Evolutionary conservation across 2,329 filamentous ascomycete species (phyloP).

Genomic region (Byssoonygena ceratinophila): DNA sequence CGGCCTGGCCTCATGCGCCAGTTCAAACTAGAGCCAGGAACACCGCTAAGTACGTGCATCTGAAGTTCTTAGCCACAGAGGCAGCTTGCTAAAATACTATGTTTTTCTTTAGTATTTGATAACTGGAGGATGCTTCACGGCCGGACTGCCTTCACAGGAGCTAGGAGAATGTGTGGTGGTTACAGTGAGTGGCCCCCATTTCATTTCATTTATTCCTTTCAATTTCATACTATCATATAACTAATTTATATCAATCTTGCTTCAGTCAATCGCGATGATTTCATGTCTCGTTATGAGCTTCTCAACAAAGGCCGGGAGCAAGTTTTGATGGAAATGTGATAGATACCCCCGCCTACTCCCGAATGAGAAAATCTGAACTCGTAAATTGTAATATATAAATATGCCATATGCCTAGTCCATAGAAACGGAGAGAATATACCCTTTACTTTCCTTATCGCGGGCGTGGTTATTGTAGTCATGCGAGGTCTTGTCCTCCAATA

Average conservation of each 20-base stretch:
- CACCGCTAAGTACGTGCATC: slow-evolving; percentile 54
- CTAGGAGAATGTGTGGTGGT: slow-evolving; percentile 77
- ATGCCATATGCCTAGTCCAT: background rate
- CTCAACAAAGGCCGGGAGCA: slow-evolving; percentile 48
- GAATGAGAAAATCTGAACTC: too few species aligned
- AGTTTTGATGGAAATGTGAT: slow-evolving; percentile 26
- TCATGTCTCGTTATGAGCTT: slow-evolving; percentile 62
- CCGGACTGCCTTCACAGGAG: slow-evolving; percentile 68
- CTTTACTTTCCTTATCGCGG: too few species aligned
- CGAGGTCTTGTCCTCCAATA: too few species aligned
- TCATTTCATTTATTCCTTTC: background rate
- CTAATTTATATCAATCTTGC: background rate
- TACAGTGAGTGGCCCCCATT: slow-evolving; percentile 56
- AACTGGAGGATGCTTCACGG: slow-evolving; percentile 94
- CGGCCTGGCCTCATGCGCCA: slow-evolving; percentile 59
- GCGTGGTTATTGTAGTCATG: too few species aligned
- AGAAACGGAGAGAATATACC: too few species aligned
- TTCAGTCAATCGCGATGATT: slow-evolving; percentile 59
- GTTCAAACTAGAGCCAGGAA: slow-evolving; percentile 71
- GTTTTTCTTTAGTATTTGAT: slow-evolving; percentile 59
- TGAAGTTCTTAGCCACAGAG: background rate
- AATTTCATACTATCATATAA: background rate
- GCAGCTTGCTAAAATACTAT: background rate
- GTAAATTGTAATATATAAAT: too few species aligned
- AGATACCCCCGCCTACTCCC: too few species aligned